These are phyloP conservation scores for Sideroxylon spinosum DNA, from an alignment of 179 eudicot species.

Conservation along the genomic window DNA sequence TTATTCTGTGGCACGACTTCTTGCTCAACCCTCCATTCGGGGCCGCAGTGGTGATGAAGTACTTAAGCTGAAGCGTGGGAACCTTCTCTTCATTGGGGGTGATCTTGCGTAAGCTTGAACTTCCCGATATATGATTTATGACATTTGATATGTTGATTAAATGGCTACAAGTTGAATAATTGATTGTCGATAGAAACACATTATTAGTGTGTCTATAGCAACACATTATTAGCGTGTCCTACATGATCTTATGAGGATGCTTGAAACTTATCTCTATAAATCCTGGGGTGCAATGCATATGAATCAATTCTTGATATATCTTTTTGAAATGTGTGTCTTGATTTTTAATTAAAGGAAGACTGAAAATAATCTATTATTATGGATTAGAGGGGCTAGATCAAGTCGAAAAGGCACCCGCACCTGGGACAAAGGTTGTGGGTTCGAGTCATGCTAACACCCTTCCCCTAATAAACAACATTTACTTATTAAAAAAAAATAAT, in stretches of 20 bases:
- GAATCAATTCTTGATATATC: background rate
- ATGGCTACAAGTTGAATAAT: background rate
- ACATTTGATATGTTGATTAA: background rate
- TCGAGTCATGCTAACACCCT: too few relatives aligned
- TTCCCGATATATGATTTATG: background rate
- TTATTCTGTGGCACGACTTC: constrained; percentile 74
- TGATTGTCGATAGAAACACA: background rate
- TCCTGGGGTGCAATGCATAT: background rate
- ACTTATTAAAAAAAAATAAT: too few relatives aligned
- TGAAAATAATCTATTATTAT: too few relatives aligned
- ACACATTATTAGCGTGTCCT: background rate
- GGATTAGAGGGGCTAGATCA: too few relatives aligned
- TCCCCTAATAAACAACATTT: too few relatives aligned
- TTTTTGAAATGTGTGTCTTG: background rate
- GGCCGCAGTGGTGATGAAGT: constrained; percentile 33
- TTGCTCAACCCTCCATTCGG: constrained; percentile 77
- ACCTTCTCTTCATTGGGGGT: constrained; percentile 88
- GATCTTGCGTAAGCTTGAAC: constrained; percentile 90
- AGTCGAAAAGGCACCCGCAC: too few relatives aligned
- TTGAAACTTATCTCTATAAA: background rate
- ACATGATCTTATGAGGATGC: background rate
- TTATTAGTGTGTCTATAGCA: background rate
- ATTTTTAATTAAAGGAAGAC: background rate
- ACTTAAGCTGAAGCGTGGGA: constrained; percentile 57
- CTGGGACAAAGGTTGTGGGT: background rate